Percentiles rank a stretch among this genome's conserved stretches.
phyloP scores from a whole-genome alignment of 192 early-diverging fungal genomes.

The Funneliformis geosporum region DNA sequence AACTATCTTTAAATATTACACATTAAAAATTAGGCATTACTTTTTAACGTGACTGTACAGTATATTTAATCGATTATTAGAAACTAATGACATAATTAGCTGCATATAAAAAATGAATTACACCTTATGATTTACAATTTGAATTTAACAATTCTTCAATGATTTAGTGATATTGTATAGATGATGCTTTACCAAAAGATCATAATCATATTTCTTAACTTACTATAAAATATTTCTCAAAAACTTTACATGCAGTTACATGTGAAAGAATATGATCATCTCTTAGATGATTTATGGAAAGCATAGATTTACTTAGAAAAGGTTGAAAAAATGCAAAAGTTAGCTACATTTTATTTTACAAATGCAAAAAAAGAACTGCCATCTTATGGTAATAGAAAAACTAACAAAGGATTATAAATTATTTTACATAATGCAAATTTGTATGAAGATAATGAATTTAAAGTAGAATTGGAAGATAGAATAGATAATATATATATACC shows the following conservation, averaged over 20 bases:
- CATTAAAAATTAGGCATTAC: too few species aligned
- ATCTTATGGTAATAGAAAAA: too few species aligned
- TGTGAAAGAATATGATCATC: neutral
- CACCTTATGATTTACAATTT: too few species aligned
- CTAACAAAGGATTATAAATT: too few species aligned
- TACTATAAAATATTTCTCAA: neutral
- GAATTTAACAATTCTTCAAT: too few species aligned
- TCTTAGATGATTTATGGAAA: neutral
- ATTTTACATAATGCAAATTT: neutral
- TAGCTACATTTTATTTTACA: neutral
- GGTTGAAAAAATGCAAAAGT: neutral
- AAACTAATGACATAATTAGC: too few species aligned
- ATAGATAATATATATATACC: neutral
- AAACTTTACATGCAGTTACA: neutral
- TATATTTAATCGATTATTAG: too few species aligned
- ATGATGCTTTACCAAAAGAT: neutral
- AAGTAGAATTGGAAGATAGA: neutral
- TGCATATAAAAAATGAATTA: too few species aligned
- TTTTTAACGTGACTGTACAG: too few species aligned
- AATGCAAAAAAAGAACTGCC: neutral
- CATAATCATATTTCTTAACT: neutral
- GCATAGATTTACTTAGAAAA: neutral
- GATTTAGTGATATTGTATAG: neutral
- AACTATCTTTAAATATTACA: too few species aligned
- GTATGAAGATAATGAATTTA: neutral